A percentile compares a stretch with the other conserved stretches of the same genome.
phyloP scores from a whole-genome alignment of 805 yeast species.

The Metschnikowia noctiluminum region DNA sequence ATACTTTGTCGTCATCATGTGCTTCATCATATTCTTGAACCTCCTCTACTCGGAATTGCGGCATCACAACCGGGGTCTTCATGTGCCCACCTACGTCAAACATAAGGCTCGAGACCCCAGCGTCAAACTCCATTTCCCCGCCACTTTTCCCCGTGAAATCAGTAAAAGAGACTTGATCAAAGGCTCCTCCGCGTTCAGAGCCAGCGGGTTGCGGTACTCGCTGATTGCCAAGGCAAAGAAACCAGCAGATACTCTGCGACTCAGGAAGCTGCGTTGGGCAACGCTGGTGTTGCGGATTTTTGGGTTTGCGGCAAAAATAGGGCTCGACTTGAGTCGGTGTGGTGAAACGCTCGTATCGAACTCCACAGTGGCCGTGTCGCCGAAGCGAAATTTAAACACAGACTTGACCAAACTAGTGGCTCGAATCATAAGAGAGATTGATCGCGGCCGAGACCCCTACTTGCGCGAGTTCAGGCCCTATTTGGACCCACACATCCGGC shows the following conservation, averaged over 20 bases:
- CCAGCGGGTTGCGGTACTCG: constrained; percentile 4
- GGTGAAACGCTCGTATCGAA: constrained; percentile 2
- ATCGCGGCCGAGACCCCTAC: constrained; percentile 9
- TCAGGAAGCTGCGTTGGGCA: neutral
- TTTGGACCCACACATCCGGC: constrained; percentile 11
- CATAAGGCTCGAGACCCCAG: neutral
- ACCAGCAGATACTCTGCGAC: no score
- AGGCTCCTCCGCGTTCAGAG: constrained; percentile 1
- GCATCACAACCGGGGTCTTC: constrained; percentile 5
- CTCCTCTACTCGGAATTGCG: constrained; percentile 5
- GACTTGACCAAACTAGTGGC: neutral
- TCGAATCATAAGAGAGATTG: constrained; percentile 7
- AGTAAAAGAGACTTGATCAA: constrained; percentile 4
- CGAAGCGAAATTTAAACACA: constrained; percentile 2
- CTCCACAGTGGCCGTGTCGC: constrained; percentile 6
- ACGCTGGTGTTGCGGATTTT: constrained; percentile 1
- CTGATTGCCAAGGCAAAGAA: neutral
- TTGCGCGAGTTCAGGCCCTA: constrained; percentile 8
- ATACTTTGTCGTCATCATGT: neutral
- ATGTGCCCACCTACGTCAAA: neutral
- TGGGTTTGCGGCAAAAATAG: neutral
- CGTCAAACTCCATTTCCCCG: constrained; percentile 6
- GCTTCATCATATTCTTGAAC: neutral
- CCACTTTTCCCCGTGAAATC: neutral
- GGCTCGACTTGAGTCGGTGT: constrained; percentile 5